Base-by-base conservation (phyloP, 75 land plant genomes). In the Picea sitchensis region DNA sequence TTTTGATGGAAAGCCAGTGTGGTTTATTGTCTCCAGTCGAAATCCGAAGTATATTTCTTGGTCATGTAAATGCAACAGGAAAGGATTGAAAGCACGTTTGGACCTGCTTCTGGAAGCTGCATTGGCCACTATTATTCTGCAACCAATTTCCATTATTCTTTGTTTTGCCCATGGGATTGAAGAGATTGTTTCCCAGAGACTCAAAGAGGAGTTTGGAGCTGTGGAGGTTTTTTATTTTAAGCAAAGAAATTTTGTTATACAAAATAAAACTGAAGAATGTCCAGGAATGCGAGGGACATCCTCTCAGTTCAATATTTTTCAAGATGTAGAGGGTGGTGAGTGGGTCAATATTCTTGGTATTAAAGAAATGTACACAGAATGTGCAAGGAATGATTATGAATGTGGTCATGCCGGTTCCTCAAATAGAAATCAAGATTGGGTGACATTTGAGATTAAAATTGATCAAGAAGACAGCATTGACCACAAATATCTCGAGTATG, bases 1-100 rank as follows among this genome's bases (percentile, higher is more conserved):
- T 61, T 68, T 91, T 17, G 76, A 86, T 64, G 65, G 84, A 61
- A 77, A 76, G 41, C 91, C 99, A 9, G 91, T 86, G 0, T 98
- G 99, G 99, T 65, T 98, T 62, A 58, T 98, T 68, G 96, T 95
- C 4, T 90, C 96, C 1, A 93, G 89, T 78, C 82, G 99, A 41
- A 98, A 93, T 78, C 91, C 98, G 0, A 84, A 77, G 75, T 84
- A 89, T 76, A 36, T 93, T 72, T 82, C 88, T 30, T 98, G 99
- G 99, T 32, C 65, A 59, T 87, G 76, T 31, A 76, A 75, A 41
- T 18, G 75, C 12, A 73, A 63, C 47, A 77, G 76, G 34, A 92
- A 83, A 76, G 88, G 95, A n/a, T 81, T 95, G 32, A 82, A 75
- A 69, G 61, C 59, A 20, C 86, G 93, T 56, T 65, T 92, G 14